Base-by-base conservation (phyloP, 371 early-diverging fungal genomes). In the Gilbertella persicaria region DNA sequence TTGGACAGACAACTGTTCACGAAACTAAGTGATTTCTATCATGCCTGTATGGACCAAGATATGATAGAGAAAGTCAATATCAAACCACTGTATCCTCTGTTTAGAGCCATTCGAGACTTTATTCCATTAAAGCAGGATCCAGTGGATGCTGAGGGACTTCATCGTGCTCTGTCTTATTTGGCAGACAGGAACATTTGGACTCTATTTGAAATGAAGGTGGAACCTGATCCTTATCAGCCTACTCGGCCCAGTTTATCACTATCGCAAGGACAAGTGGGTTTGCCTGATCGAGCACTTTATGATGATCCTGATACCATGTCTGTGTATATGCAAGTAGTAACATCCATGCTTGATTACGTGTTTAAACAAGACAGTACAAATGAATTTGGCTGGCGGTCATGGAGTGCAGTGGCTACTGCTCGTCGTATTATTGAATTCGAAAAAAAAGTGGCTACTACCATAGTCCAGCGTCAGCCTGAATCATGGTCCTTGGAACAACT, bases 41-140 rank as follows among this genome's bases (percentile, higher is more conserved):
- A 41, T 28, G 63, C 82, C 10, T 85, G 85, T 52, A 74, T 85
- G 78, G 66, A 84, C 13, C 75, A 75, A 48, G 69, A 71, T 16
- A 12, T 26, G 14, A 56, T 56, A 37, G 58, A 58, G 17, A 37
- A 55, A 21, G 30, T 44, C 10, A 73, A 73, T 8, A 66, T 72
- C 1, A 39, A 53, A 10, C 75, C 78, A 2, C 47, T 84, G 2
- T 58, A 67, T 19, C 64, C 67, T n/a, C 36, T 76, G 7, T 55
- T 81, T 16, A 57, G 66, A 19, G 41, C 36, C 9, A 64, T 85
- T 21, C 53, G 64, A 45, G 14, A 29, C 23, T 30, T 49, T 9
- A 42, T 38, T 5, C 52, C 53, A 29, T 19, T 36, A n/a, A 30
- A 29, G 21, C 19, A 3, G 28, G 5, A 3, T 23, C 21, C 6